Conservation (phyloP, 805 yeast genomes). For the Candida sonorensis region DNA sequence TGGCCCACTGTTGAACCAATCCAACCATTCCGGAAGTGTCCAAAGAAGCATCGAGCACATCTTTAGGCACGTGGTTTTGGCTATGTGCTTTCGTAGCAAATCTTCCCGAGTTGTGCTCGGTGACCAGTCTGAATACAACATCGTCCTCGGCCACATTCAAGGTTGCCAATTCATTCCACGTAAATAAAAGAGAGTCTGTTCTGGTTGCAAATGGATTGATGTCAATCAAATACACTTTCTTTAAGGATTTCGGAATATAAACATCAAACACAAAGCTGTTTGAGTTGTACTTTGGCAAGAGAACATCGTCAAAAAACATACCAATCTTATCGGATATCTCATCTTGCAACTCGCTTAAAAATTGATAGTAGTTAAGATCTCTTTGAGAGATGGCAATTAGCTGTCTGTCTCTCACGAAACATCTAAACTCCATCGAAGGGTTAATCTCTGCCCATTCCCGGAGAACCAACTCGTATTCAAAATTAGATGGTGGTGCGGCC, state of each 20-base stretch:
- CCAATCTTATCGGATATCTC: constrained; percentile 42
- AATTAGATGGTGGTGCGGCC: constrained; percentile 11
- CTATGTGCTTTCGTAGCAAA: constrained; percentile 80
- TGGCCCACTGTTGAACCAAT: constrained; percentile 53
- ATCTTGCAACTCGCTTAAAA: constrained; percentile 45
- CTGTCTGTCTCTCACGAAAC: constrained; percentile 60
- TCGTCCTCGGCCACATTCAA: constrained; percentile 27
- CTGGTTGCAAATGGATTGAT: constrained; percentile 78
- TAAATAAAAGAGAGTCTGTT: constrained; percentile 71
- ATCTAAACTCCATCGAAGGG: constrained; percentile 88
- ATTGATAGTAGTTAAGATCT: constrained; percentile 78
- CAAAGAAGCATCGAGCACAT: constrained; percentile 76
- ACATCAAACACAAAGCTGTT: constrained; percentile 66
- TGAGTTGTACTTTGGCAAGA: constrained; percentile 46
- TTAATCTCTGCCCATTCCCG: constrained; percentile 79
- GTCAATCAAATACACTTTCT: constrained; percentile 66
- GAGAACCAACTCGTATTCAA: constrained; percentile 59
- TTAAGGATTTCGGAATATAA: constrained; percentile 71
- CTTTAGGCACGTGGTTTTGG: constrained; percentile 88
- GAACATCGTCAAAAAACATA: constrained; percentile 44
- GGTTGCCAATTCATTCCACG: constrained; percentile 72
- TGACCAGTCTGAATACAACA: constrained; percentile 58
- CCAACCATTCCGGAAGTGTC: constrained; percentile 67
- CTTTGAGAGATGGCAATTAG: constrained; percentile 78
- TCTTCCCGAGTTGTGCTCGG: constrained; percentile 62